phyloP scores from a whole-genome alignment of 2,329 filamentous ascomycete species.

The Fusarium concolor region DNA sequence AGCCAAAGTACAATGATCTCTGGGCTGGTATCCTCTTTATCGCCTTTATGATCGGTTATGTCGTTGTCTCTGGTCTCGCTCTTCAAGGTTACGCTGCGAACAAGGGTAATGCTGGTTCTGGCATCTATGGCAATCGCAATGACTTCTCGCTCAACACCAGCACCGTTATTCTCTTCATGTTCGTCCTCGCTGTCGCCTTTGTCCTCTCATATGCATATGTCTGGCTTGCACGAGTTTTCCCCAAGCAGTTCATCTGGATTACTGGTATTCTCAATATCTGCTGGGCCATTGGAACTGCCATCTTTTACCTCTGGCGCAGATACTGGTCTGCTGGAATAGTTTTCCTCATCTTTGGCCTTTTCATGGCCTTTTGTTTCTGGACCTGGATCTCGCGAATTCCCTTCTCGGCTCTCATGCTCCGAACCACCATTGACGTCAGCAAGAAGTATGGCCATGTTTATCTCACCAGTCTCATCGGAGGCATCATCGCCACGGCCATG shows the following conservation, averaged over 20 bases:
- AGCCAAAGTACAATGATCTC: slow-evolving; percentile 88
- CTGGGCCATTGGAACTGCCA: slow-evolving; percentile 84
- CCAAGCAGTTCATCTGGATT: slow-evolving; percentile 92
- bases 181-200: slow-evolving; percentile 79
- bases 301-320: slow-evolving; percentile 82
- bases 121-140: slow-evolving; percentile 78
- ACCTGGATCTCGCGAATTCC: slow-evolving; percentile 92
- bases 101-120: slow-evolving; percentile 72
- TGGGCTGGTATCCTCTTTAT: slow-evolving; percentile 89
- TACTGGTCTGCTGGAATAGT: slow-evolving; percentile 90
- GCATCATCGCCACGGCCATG: slow-evolving; percentile 79
- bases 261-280: slow-evolving; percentile 90
- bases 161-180: slow-evolving; percentile 86
- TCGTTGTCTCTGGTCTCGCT: slow-evolving; percentile 78
- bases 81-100: slow-evolving; percentile 79
- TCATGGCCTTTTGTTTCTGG: slow-evolving; percentile 85
- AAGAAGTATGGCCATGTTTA: slow-evolving; percentile 89
- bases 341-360: slow-evolving; percentile 80
- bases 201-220: slow-evolving; percentile 83
- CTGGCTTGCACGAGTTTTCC: slow-evolving; percentile 78
- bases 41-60: slow-evolving; percentile 76
- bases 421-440: slow-evolving; percentile 85
- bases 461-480: slow-evolving; percentile 84
- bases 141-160: slow-evolving; percentile 80
- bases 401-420: slow-evolving; percentile 90